Conservation (phyloP, 2,329 filamentous ascomycete species). For the Hymenoscyphus fructigenus region DNA sequence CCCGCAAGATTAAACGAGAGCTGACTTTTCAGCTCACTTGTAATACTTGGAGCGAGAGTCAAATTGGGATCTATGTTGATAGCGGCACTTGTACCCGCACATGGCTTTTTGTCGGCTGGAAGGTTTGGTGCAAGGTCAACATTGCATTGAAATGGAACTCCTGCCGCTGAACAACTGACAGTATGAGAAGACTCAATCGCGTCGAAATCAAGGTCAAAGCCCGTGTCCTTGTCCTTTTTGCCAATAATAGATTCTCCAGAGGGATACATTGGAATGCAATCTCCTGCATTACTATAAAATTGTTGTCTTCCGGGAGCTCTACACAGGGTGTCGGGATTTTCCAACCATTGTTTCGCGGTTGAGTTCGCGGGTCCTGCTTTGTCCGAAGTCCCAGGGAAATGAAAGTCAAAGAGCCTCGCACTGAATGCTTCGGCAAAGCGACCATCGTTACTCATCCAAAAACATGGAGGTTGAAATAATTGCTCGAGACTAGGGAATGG, state of each 20-base stretch:
- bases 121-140: neutral
- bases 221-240: neutral
- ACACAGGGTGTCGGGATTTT: constrained; percentile 4
- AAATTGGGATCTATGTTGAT: neutral
- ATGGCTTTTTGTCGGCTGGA: neutral
- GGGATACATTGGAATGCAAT: constrained; percentile 8
- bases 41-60: neutral
- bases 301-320: constrained; percentile 5
- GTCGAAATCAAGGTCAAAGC: constrained; percentile 8
- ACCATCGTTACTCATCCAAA: constrained; percentile 12
- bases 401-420: constrained; percentile 9
- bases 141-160: constrained; percentile 3
- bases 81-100: neutral
- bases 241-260: neutral
- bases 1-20: too few relatives aligned
- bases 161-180: neutral
- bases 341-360: neutral
- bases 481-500: constrained; percentile 5
- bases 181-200: neutral
- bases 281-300: constrained; percentile 2
- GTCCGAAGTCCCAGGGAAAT: constrained; percentile 3
- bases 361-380: neutral
- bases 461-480: constrained; percentile 5
- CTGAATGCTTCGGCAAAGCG: constrained; percentile 9
- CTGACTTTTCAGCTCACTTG: neutral